phyloP scores from a whole-genome alignment of 2,329 filamentous ascomycete species.

The Ustilaginoidea virens region DNA sequence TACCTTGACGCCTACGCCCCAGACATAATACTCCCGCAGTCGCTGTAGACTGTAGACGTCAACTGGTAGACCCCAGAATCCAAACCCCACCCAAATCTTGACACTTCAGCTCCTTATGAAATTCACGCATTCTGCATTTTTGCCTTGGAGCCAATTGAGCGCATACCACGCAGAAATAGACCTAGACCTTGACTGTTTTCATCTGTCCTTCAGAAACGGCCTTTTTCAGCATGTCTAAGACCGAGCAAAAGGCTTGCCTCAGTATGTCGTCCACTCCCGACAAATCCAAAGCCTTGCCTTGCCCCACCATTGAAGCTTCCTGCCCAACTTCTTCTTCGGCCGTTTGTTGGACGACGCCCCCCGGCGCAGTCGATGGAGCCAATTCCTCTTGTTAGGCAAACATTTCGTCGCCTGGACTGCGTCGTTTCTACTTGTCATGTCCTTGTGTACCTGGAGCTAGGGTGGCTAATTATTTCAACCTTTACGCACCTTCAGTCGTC shows the following conservation, averaged over 20 bases:
- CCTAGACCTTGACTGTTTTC: neutral
- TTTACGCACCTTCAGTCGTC: slow-evolving; percentile 53
- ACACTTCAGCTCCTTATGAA: slow-evolving; percentile 2
- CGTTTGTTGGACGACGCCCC: neutral
- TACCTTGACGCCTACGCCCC: too few relatives aligned
- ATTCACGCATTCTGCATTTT: slow-evolving; percentile 3
- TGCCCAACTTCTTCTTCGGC: neutral
- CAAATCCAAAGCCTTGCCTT: slow-evolving; percentile 12
- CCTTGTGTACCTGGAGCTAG: slow-evolving; percentile 39
- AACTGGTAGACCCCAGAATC: too few relatives aligned
- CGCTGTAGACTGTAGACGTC: too few relatives aligned
- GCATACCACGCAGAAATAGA: neutral
- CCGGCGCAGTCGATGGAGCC: neutral
- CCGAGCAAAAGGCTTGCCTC: slow-evolving; percentile 45
- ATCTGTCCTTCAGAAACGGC: neutral
- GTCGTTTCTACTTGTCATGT: slow-evolving; percentile 34
- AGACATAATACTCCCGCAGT: too few relatives aligned
- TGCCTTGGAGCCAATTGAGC: slow-evolving; percentile 1
- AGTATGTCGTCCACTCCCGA: slow-evolving; percentile 33
- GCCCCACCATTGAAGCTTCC: slow-evolving; percentile 5
- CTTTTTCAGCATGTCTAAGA: slow-evolving; percentile 30
- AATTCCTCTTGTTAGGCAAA: neutral
- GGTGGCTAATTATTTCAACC: slow-evolving; percentile 44
- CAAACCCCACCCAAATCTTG: slow-evolving; percentile 4
- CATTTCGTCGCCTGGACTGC: slow-evolving; percentile 14